These are phyloP conservation scores for Nyctanthes arbortristis DNA, from an alignment of 257 asterid species.

Conservation along the genomic window DNA sequence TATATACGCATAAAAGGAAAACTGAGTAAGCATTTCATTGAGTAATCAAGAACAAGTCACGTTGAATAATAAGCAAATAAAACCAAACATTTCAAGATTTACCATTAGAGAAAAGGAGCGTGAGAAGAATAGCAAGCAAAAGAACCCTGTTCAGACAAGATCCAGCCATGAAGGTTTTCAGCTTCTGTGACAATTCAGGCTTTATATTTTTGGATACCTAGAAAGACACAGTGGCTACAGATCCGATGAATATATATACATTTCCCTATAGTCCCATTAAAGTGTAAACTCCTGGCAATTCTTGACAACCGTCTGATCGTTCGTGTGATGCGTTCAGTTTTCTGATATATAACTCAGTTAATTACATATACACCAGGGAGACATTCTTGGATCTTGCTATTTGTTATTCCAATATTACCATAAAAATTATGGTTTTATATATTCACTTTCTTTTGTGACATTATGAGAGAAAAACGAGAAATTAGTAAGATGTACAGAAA, in stretches of 20 bases:
- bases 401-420: not conserved
- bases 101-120: constrained; percentile 45
- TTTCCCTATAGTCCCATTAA: too few species aligned
- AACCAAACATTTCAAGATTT: not conserved
- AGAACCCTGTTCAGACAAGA: constrained; percentile 21
- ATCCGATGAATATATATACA: constrained; percentile 2
- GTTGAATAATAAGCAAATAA: too few species aligned
- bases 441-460: not conserved
- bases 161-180: constrained; percentile 21
- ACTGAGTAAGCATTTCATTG: too few species aligned
- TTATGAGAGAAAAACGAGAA: too few species aligned
- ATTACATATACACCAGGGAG: too few species aligned
- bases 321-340: not conserved
- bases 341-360: too few species aligned
- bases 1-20: constrained; percentile 3
- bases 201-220: not conserved
- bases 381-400: not conserved
- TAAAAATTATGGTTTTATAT: not conserved
- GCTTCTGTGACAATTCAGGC: not conserved
- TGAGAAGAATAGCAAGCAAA: constrained; percentile 34
- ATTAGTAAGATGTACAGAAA: too few species aligned
- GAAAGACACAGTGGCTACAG: constrained; percentile 2
- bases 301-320: not conserved
- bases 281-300: too few species aligned
- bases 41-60: too few species aligned